phyloP scores from a whole-genome alignment of 176 grass and related monocot species.

The Raddia distichophylla region DNA sequence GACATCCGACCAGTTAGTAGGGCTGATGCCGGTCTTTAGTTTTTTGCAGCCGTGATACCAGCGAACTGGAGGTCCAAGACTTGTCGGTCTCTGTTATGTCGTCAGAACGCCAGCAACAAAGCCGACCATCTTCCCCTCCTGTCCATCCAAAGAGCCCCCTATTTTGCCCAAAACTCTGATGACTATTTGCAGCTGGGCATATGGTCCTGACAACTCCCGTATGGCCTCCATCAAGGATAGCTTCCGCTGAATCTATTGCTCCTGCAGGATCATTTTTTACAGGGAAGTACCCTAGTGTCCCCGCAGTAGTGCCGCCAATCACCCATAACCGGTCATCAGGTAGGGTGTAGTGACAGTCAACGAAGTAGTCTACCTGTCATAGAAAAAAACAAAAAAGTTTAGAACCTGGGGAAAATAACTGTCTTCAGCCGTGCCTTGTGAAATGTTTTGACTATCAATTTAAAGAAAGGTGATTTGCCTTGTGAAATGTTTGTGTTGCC shows the following conservation, averaged over 20 bases:
- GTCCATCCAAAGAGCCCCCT: constrained; percentile 91
- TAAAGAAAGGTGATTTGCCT: not conserved
- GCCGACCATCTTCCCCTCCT: constrained; percentile 84
- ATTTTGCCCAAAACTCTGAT: constrained; percentile 33
- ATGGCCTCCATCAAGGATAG: constrained; percentile 84
- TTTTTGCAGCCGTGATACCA: constrained; percentile 55
- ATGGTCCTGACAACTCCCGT: constrained; percentile 72
- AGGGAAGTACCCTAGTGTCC: constrained; percentile 86
- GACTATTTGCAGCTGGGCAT: constrained; percentile 48
- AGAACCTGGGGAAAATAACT: not conserved
- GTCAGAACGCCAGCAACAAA: constrained; percentile 81
- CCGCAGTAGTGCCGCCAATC: constrained; percentile 68
- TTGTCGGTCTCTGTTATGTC: constrained; percentile 45
- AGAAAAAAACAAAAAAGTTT: not conserved
- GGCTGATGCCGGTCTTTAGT: constrained; percentile 58
- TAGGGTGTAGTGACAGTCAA: constrained; percentile 85
- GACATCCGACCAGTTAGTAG: constrained; percentile 48
- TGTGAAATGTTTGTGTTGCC: not conserved
- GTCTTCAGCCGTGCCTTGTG: not conserved
- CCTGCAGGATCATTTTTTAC: constrained; percentile 42
- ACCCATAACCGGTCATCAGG: constrained; percentile 71
- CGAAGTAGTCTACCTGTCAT: constrained; percentile 87
- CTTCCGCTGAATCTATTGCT: constrained; percentile 59
- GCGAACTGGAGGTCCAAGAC: constrained; percentile 72
- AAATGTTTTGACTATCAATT: not conserved